Conservation (phyloP, 2,329 filamentous ascomycete species). For the Colletotrichum eremochloae region DNA sequence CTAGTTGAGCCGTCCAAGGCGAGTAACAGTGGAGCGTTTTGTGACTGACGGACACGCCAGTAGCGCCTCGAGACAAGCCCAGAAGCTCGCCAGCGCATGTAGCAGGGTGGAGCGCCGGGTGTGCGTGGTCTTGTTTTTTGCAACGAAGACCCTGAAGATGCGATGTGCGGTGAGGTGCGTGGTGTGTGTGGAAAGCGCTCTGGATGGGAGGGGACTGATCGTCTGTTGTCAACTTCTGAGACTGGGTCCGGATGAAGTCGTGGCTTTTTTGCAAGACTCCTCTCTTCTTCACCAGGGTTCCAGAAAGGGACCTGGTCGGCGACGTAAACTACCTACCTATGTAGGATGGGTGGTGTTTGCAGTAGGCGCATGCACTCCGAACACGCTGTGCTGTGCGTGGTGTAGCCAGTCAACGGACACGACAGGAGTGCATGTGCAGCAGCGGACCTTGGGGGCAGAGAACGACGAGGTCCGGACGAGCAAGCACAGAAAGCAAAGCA, state of each 20-base stretch:
- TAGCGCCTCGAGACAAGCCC: constrained; percentile 35
- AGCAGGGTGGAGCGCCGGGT: constrained; percentile 35
- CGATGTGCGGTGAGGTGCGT: constrained; percentile 40
- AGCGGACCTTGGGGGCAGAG: constrained; percentile 46
- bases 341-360: constrained; percentile 34
- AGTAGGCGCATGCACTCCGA: constrained; percentile 38
- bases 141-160: constrained; percentile 39
- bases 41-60: constrained; percentile 36
- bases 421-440: constrained; percentile 55
- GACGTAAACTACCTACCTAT: neutral
- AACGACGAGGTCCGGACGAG: constrained; percentile 34
- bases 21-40: constrained; percentile 36
- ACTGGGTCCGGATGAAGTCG: constrained; percentile 35
- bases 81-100: constrained; percentile 40
- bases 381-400: constrained; percentile 40
- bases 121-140: constrained; percentile 28
- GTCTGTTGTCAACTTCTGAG: constrained; percentile 18
- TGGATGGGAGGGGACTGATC: constrained; percentile 17
- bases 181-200: constrained; percentile 33
- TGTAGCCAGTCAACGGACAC: constrained; percentile 51
- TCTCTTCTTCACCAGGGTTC: constrained; percentile 32
- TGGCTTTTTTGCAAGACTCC: constrained; percentile 20
- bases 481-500: constrained; percentile 29
- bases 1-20: constrained; percentile 34
- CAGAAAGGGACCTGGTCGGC: constrained; percentile 22